Base-by-base conservation (phyloP, 768 basidiomycete species). In the Pulveroboletus sp. region DNA sequence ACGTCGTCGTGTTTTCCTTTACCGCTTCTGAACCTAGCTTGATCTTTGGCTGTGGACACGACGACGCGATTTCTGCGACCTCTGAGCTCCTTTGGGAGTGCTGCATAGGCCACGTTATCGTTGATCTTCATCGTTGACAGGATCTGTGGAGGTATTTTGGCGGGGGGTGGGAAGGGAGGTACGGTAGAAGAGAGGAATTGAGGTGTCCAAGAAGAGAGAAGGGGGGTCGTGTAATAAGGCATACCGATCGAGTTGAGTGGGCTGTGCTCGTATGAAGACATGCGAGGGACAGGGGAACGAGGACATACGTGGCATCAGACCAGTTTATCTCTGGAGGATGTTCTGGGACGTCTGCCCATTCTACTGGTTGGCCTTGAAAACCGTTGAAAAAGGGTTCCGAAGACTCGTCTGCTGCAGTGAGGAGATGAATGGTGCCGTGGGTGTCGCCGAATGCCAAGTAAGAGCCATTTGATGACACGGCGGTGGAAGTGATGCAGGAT, bases 371-470 rank as follows among this genome's bases (percentile, higher is more conserved):
- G 1, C 92, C 92, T 50, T 91, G 85, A 59, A 86, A 95, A 0
- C 94, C 93, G 57, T 95, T 95, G 67, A 95, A 87, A 3, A 91
- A 88, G 25, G 71, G 58, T 1, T 80, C 69, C 16, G 69, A 72
- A 1, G 74, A 76, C 4, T 76, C 79, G 42, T 85, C 83, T 35
- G 85, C 79, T 45, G 89, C 87, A 41, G 87, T 81, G 60, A 93
- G 71, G 16, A 98, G 71, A 69, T 95, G 92, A 4, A 97, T 78
- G 6, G 75, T 72, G 16, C 94, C 94, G 36, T 90, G 85, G 0
- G 85, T 83, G 59, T 97, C 94, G 1, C 93, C 94, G 56, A 94
- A 93, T 1, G 91, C 94, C 62, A 98, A 75, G 60, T 92, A 97
- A n/a, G 87, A 82, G 31, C 89, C 92, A 5, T 87, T 87, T 2